Evolutionary conservation across 495 filamentous ascomycete species (phyloP).

Genomic region (Annulohypoxylon stygium): DNA sequence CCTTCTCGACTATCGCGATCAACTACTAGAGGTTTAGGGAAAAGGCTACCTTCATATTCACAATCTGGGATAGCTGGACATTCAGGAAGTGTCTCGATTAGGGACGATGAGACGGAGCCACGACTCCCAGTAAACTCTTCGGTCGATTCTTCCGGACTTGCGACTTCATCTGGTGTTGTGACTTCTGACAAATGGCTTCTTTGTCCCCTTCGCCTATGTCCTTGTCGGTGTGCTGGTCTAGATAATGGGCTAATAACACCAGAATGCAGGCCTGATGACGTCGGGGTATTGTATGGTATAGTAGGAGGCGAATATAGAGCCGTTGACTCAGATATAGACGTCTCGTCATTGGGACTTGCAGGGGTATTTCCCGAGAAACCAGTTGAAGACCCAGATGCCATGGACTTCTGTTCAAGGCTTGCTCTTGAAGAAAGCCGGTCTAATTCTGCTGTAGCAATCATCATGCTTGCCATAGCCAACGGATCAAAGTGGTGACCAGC

Average conservation of each 20-base stretch:
- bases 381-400: slow-evolving; percentile 30
- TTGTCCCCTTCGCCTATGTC: slow-evolving; percentile 32
- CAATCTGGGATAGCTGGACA: not conserved
- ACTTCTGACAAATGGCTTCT: slow-evolving; percentile 50
- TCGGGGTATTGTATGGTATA: slow-evolving; percentile 35
- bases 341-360: slow-evolving; percentile 26
- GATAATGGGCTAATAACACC: slow-evolving; percentile 23
- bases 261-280: slow-evolving; percentile 29
- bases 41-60: slow-evolving; percentile 10
- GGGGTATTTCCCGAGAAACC: slow-evolving; percentile 24
- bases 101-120: slow-evolving; percentile 5
- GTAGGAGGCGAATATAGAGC: slow-evolving; percentile 18
- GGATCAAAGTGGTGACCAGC: slow-evolving; percentile 33
- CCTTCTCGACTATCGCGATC: slow-evolving; percentile 5
- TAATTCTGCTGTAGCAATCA: slow-evolving; percentile 48
- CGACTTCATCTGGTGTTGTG: slow-evolving; percentile 45
- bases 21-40: slow-evolving; percentile 32
- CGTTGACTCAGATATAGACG: slow-evolving; percentile 7
- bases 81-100: slow-evolving; percentile 43
- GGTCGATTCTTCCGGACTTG: slow-evolving; percentile 18
- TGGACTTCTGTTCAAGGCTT: slow-evolving; percentile 19
- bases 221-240: slow-evolving; percentile 34
- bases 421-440: slow-evolving; percentile 44
- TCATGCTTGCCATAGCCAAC: slow-evolving; percentile 45
- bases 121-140: slow-evolving; percentile 16